Evolutionary conservation across 1,284 basidiomycete genomes (phyloP), one percentile per base, ranked within the genome.

Genomic region (Neolentinus lepideus): DNA sequence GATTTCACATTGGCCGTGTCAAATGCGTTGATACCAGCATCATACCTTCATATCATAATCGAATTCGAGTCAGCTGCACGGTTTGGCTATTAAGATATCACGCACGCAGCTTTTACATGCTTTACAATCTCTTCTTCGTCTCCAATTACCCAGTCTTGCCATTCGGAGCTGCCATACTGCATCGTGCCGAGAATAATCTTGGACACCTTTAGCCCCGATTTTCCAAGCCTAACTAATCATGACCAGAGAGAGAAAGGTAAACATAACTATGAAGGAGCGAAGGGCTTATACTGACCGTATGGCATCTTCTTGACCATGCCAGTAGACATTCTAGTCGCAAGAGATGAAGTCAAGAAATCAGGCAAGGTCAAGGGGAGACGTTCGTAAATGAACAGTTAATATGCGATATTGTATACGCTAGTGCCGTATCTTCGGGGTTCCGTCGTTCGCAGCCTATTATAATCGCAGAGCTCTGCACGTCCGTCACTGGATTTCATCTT

Each of bases 21-120:
- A 57, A 78, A 79, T 0, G 77, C 77, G 65, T 76, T 71, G 59
- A 80, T 79, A 3, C 79, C 78, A 21, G 67, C 59, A 4, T 75
- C 71, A 55, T 64, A 69, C 8, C 63, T 65, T 54, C 29, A 14
- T 25, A 19, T n/a, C n/a, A 54, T 29, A 21, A 3, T 22, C 10
- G 19, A 25, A 12, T 16, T n/a, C n/a, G 9, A 27, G 10, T 3
- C 9, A 43, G 24, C 22, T 16, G 46, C 27, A 21, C 29, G 2
- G 43, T 50, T 54, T 25, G 25, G 10, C 26, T 16, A 51, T 9
- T 35, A 29, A 29, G 10, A 31, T 26, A 24, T 11, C 2, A 52
- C 61, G 47, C 56, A 74, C 66, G 71, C 72, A 29, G 59, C 69
- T 59, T 72, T 71, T 61, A 74, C 71, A 47, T 72, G 70, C 56